These are phyloP conservation scores for Pneumocystis wakefieldiae DNA, from an alignment of 1,139 yeast genomes.

Conservation along the genomic window DNA sequence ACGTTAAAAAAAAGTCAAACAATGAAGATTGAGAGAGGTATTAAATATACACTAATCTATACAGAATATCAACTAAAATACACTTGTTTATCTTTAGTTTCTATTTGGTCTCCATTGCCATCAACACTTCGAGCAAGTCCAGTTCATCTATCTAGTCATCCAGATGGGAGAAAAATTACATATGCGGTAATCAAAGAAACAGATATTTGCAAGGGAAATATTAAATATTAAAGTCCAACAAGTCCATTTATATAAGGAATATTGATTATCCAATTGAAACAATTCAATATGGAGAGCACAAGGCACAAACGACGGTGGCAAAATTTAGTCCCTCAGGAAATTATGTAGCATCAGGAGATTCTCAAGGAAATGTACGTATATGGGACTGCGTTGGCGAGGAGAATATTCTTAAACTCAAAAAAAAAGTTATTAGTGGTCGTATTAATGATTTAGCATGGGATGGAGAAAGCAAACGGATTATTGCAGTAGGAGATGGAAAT, in stretches of 20 bases:
- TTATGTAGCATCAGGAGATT: slow-evolving; percentile 82
- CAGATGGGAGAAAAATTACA: slow-evolving; percentile 50
- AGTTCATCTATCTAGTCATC: slow-evolving; percentile 61
- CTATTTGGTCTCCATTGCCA: slow-evolving; percentile 60
- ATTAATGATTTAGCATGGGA: slow-evolving; percentile 87
- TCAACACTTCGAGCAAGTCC: slow-evolving; percentile 54
- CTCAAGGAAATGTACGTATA: slow-evolving; percentile 61
- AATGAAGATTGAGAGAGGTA: not conserved
- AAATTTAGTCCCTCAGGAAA: slow-evolving; percentile 78
- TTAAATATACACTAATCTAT: not conserved
- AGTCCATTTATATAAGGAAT: slow-evolving; percentile 59
- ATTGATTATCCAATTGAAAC: slow-evolving; percentile 37
- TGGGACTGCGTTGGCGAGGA: slow-evolving; percentile 66
- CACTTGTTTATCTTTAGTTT: not conserved
- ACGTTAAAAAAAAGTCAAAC: not conserved
- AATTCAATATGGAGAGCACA: slow-evolving; percentile 60
- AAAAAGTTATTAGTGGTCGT: slow-evolving; percentile 59
- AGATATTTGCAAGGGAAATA: not conserved
- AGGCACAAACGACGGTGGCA: slow-evolving; percentile 60
- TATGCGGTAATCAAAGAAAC: slow-evolving; percentile 33
- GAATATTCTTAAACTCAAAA: slow-evolving; percentile 59
- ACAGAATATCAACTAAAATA: not conserved
- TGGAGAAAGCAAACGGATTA: slow-evolving; percentile 65
- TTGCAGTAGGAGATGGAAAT: slow-evolving; percentile 91
- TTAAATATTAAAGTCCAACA: slow-evolving; percentile 35